Evolutionary conservation across 352 stramenopile species (phyloP).

Genomic region (Halophytophthora polymorphica): DNA sequence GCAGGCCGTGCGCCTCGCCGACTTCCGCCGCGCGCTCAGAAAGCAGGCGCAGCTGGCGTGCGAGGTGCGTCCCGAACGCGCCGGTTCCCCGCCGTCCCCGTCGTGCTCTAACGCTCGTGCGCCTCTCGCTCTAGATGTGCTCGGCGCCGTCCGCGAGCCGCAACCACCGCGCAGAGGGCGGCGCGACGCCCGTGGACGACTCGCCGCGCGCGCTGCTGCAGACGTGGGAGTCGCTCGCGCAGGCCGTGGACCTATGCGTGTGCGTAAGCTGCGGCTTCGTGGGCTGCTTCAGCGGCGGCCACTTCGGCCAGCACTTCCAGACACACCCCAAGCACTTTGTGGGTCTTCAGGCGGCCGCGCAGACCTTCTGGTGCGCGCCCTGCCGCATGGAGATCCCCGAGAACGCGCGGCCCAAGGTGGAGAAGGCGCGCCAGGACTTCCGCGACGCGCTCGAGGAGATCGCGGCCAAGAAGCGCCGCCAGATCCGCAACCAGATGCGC

Average conservation of each 20-base stretch:
- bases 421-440: constrained; percentile 37
- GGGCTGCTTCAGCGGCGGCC: constrained; percentile 45
- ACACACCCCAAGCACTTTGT: constrained; percentile 60
- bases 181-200: constrained; percentile 1
- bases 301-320: constrained; percentile 54
- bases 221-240: constrained; percentile 28
- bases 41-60: constrained; percentile 39
- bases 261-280: constrained; percentile 66
- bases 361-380: constrained; percentile 55
- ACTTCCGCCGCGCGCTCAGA: constrained; percentile 55
- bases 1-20: constrained; percentile 42
- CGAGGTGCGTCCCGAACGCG: constrained; percentile 31
- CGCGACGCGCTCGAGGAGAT: constrained; percentile 44
- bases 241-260: constrained; percentile 41
- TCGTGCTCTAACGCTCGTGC: not conserved
- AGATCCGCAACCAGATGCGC: constrained; percentile 23
- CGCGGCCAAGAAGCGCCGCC: constrained; percentile 40
- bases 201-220: constrained; percentile 11
- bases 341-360: constrained; percentile 39
- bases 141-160: constrained; percentile 7
- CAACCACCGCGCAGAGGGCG: constrained; percentile 14
- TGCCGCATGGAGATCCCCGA: constrained; percentile 46
- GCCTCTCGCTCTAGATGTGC: constrained; percentile 15
- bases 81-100: not conserved
- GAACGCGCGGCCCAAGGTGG: constrained; percentile 31